These are phyloP conservation scores for Beauveria bassiana DNA, from an alignment of 2,329 filamentous ascomycete genomes.

Conservation along the genomic window DNA sequence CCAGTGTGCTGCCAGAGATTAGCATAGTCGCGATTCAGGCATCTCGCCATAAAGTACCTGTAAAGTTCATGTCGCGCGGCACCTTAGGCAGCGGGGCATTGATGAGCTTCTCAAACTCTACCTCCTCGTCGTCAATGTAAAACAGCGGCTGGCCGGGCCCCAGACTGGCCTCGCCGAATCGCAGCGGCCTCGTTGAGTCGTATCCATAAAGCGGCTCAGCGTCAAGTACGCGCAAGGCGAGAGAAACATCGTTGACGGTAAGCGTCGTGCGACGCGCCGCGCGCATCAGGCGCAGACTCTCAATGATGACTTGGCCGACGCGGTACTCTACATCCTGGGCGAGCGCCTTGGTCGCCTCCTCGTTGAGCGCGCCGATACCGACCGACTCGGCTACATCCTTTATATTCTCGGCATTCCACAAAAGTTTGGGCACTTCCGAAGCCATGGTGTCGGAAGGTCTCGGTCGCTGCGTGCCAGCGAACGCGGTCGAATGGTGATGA, in stretches of 20 bases:
- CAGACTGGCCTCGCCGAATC: conserved; percentile 88
- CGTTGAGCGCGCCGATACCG: conserved; percentile 71
- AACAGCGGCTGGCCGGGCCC: conserved; percentile 91
- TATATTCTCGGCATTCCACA: conserved; percentile 97
- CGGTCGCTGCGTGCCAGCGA: neutral
- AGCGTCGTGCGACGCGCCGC: conserved; percentile 79
- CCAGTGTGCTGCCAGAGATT: conserved; percentile 67
- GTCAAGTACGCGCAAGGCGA: conserved; percentile 78
- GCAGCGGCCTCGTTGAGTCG: conserved; percentile 79
- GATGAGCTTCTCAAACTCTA: conserved; percentile 98
- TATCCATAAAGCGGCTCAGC: conserved; percentile 96
- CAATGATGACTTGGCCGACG: conserved; percentile 85
- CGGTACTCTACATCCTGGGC: conserved; percentile 94
- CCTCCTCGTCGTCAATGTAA: conserved; percentile 96
- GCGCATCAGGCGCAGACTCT: conserved; percentile 94
- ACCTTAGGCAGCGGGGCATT: conserved; percentile 94
- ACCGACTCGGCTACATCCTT: conserved; percentile 94
- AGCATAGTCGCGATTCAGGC: neutral
- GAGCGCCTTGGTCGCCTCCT: conserved; percentile 80
- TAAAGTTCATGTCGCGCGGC: conserved; percentile 85
- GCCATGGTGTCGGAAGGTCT: conserved; percentile 23
- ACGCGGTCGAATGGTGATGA: neutral
- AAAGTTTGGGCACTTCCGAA: conserved; percentile 42
- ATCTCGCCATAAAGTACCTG: conserved; percentile 46
- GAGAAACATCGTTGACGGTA: conserved; percentile 80